phyloP scores from a whole-genome alignment of 1,139 yeast genomes.

The Hansenula lynferdii region DNA sequence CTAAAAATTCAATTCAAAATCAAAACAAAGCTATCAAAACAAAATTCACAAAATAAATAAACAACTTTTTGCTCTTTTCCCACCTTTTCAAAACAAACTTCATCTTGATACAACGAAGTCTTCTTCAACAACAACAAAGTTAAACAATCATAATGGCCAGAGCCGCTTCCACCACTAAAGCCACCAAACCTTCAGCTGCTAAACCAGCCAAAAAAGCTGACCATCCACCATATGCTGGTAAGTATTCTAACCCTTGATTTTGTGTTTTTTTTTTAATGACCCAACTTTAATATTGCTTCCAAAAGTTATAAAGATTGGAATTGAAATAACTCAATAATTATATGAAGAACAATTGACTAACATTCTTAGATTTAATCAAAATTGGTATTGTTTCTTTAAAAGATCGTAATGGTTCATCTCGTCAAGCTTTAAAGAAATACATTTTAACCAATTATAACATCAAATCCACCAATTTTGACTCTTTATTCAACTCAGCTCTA shows the following conservation, averaged over 20 bases:
- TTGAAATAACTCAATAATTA: too few species aligned
- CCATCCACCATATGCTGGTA: conserved; percentile 39
- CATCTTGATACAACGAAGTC: neutral
- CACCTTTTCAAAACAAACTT: too few species aligned
- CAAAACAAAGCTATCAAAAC: neutral
- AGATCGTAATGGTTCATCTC: conserved; percentile 82
- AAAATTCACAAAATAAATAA: conserved; percentile 1
- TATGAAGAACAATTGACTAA: conserved; percentile 1
- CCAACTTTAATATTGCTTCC: neutral
- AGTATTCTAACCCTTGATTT: conserved; percentile 10
- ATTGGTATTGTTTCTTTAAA: conserved; percentile 69
- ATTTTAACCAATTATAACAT: conserved; percentile 58
- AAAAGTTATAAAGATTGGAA: neutral
- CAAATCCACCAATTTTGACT: conserved; percentile 62
- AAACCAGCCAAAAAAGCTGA: conserved; percentile 26
- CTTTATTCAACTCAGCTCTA: conserved; percentile 72
- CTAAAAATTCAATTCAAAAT: neutral
- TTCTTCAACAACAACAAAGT: neutral
- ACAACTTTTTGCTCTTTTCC: conserved; percentile 4
- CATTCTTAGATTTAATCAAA: conserved; percentile 59
- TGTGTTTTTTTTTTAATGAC: neutral
- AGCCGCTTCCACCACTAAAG: conserved; percentile 11
- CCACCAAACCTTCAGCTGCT: conserved; percentile 18
- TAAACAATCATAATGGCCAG: conserved; percentile 5
- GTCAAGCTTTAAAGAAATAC: conserved; percentile 74